phyloP scores from a whole-genome alignment of 2,329 filamentous ascomycete genomes.

The Aspergillus novoparasiticus region DNA sequence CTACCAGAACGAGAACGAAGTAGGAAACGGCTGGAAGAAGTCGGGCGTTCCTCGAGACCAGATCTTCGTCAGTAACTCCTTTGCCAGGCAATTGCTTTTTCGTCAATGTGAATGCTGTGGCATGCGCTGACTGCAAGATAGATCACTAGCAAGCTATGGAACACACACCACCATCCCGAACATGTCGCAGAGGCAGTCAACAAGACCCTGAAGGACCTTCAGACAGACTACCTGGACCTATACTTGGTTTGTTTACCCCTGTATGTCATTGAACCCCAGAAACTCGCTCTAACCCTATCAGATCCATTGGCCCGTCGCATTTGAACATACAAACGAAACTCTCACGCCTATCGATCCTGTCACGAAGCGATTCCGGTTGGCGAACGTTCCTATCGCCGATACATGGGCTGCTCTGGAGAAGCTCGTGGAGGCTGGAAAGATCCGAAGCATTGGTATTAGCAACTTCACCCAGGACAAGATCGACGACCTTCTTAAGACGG shows the following conservation, averaged over 20 bases:
- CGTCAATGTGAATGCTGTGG: not conserved
- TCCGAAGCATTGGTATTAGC: conserved; percentile 37
- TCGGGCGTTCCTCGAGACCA: conserved; percentile 35
- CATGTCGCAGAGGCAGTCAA: conserved; percentile 54
- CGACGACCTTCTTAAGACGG: conserved; percentile 35
- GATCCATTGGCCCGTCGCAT: conserved; percentile 41
- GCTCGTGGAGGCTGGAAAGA: conserved; percentile 36
- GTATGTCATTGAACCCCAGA: not conserved
- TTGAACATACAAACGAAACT: conserved; percentile 32
- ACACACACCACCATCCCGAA: conserved; percentile 54
- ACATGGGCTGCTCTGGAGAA: conserved; percentile 43
- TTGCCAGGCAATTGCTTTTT: not conserved
- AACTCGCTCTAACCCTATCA: conserved; percentile 12
- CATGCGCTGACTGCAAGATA: conserved; percentile 22
- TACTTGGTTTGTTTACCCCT: conserved; percentile 47
- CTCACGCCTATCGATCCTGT: conserved; percentile 29
- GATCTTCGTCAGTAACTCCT: conserved; percentile 34
- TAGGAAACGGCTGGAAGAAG: conserved; percentile 36
- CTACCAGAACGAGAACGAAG: conserved; percentile 37
- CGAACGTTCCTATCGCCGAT: conserved; percentile 30
- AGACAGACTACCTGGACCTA: conserved; percentile 57
- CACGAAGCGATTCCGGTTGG: conserved; percentile 30
- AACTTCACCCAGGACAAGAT: conserved; percentile 45
- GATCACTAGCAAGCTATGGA: conserved; percentile 63
- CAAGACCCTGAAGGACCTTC: conserved; percentile 52